Evolutionary conservation across 192 early-diverging fungal genomes (phyloP).

Genomic region (Backusella tarrabulga): DNA sequence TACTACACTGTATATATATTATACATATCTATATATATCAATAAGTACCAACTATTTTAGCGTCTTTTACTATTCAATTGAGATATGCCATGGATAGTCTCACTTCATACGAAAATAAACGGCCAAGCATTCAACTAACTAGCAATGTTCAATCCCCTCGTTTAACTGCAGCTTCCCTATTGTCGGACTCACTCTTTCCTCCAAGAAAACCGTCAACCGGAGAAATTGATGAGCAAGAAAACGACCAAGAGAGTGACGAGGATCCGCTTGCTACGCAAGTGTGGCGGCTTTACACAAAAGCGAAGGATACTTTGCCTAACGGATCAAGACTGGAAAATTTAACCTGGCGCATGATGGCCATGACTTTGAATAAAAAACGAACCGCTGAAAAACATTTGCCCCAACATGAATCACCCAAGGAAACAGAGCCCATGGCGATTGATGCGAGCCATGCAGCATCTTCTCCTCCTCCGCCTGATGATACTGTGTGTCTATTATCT

Average conservation of each 20-base stretch:
- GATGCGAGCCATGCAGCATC: background rate
- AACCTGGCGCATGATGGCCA: conserved; percentile 79
- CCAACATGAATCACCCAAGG: background rate
- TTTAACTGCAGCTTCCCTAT: conserved; percentile 26
- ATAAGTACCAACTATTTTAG: background rate
- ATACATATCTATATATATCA: background rate
- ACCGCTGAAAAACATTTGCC: background rate
- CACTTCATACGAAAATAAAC: background rate
- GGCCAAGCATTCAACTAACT: background rate
- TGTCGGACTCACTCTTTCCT: conserved; percentile 25
- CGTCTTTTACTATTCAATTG: background rate
- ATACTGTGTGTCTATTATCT: conserved; percentile 23
- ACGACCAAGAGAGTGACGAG: conserved; percentile 31
- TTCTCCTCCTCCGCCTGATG: conserved; percentile 23
- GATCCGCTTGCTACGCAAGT: conserved; percentile 53
- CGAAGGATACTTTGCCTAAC: conserved; percentile 70
- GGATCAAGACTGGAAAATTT: conserved; percentile 78
- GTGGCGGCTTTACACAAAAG: conserved; percentile 77
- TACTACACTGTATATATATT: background rate
- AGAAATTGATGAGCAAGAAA: conserved; percentile 36
- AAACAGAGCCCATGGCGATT: background rate
- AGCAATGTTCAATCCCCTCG: conserved; percentile 13
- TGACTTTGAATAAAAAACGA: conserved; percentile 43
- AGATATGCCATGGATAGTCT: conserved; percentile 1
- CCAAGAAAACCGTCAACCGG: conserved; percentile 1